These are phyloP conservation scores for Fraxinus baroniana DNA, from an alignment of 305 asterid genomes.

Conservation along the genomic window DNA sequence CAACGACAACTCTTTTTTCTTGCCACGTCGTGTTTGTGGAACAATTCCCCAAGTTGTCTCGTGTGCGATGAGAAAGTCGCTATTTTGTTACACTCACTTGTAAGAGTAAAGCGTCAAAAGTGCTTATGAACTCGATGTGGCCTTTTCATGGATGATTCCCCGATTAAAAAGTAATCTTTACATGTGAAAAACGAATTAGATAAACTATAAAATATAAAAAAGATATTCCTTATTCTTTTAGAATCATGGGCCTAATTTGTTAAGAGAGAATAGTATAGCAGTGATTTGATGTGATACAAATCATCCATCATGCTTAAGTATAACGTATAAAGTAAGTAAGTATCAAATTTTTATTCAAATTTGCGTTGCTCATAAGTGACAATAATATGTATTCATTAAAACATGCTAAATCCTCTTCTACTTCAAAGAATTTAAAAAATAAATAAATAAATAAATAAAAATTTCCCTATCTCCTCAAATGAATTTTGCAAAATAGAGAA, in stretches of 20 bases:
- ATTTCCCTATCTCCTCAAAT: not conserved
- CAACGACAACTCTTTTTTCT: not conserved
- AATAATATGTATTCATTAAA: not conserved
- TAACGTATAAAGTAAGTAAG: not conserved
- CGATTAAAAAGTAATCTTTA: not conserved
- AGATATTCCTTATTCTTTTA: not conserved
- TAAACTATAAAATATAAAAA: not conserved
- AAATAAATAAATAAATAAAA: too few species aligned
- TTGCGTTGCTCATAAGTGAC: not conserved
- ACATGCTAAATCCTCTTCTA: not conserved
- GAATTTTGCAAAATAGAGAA: not conserved
- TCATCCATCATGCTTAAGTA: not conserved
- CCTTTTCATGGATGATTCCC: not conserved
- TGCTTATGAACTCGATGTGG: not conserved
- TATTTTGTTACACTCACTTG: not conserved
- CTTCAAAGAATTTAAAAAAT: not conserved
- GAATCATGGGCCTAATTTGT: not conserved
- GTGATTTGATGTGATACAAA: not conserved
- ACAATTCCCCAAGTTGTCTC: not conserved
- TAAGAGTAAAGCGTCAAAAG: not conserved
- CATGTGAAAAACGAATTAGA: not conserved
- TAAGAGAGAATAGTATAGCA: not conserved
- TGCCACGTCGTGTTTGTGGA: too few species aligned
- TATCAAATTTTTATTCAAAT: not conserved
- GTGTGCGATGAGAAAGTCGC: not conserved